Conservation (phyloP, 2,329 filamentous ascomycete species). For the Raffaelea albimanens region DNA sequence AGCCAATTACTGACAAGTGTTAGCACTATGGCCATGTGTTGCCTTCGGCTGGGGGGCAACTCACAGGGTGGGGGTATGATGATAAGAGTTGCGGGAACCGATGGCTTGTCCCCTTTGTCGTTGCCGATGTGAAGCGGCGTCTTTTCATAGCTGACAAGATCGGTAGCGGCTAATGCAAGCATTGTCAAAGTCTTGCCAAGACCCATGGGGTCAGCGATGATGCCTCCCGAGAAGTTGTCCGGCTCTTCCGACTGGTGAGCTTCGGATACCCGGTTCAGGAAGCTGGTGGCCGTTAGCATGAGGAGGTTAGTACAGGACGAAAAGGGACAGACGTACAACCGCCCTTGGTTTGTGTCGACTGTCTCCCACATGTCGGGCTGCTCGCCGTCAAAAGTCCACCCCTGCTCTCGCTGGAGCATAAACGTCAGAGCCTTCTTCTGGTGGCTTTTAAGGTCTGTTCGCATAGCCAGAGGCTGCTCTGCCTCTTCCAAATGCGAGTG, state of each 20-base stretch:
- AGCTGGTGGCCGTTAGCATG: constrained; percentile 15
- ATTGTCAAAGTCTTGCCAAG: constrained; percentile 35
- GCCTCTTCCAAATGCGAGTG: constrained; percentile 19
- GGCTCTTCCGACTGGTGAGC: constrained; percentile 21
- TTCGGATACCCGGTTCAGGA: constrained; percentile 24
- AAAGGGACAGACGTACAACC: constrained; percentile 10
- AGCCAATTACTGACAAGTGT: constrained; percentile 23
- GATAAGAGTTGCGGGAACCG: constrained; percentile 20
- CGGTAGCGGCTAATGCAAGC: constrained; percentile 28
- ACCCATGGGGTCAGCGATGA: constrained; percentile 38
- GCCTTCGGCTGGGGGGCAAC: constrained; percentile 8
- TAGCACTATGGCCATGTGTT: background rate
- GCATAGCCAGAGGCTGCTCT: constrained; percentile 17
- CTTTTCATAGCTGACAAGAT: constrained; percentile 9
- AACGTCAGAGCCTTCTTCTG: constrained; percentile 34
- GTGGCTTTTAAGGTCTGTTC: constrained; percentile 17
- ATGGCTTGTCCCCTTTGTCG: background rate
- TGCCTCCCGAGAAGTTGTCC: constrained; percentile 28
- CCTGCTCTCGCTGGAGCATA: constrained; percentile 27
- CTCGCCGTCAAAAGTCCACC: constrained; percentile 21
- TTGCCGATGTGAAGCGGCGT: background rate
- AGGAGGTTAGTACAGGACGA: background rate
- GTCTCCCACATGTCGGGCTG: constrained; percentile 25
- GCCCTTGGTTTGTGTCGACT: constrained; percentile 11
- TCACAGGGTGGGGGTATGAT: constrained; percentile 27